phyloP scores from a whole-genome alignment of 306 rosid genomes.

The Nissolia schottii region DNA sequence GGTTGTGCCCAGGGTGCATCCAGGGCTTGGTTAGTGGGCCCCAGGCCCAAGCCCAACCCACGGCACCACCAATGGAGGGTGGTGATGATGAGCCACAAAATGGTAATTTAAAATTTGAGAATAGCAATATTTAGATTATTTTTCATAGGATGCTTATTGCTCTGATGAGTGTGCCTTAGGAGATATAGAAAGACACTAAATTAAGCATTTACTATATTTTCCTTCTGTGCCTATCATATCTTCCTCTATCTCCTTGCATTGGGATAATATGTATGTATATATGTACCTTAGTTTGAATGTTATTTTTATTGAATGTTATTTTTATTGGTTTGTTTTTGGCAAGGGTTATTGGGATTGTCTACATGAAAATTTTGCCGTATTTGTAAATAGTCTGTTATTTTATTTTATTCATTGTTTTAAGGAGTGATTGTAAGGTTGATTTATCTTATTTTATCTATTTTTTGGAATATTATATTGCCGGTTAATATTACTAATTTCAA shows the following conservation, averaged over 20 bases:
- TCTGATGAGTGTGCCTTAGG: background rate
- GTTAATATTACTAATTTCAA: background rate
- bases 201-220: background rate
- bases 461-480: background rate
- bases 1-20: too few species aligned
- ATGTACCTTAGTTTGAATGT: background rate
- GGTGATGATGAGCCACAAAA: conserved; percentile 1
- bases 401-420: background rate
- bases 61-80: conserved; percentile 23
- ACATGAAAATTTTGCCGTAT: background rate
- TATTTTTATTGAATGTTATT: too few species aligned
- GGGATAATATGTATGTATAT: too few species aligned
- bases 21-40: too few species aligned
- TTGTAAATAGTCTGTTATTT: background rate
- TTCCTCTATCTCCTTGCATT: background rate
- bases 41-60: conserved; percentile 22
- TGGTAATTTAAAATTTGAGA: conserved; percentile 13
- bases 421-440: background rate
- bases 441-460: background rate
- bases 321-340: background rate
- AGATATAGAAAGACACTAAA: conserved; percentile 19
- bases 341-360: conserved; percentile 5
- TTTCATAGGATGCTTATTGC: conserved; percentile 24
- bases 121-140: too few species aligned
- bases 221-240: background rate